These are phyloP conservation scores for Vitis riparia DNA, from an alignment of 164 flowering plant genomes.

Conservation along the genomic window DNA sequence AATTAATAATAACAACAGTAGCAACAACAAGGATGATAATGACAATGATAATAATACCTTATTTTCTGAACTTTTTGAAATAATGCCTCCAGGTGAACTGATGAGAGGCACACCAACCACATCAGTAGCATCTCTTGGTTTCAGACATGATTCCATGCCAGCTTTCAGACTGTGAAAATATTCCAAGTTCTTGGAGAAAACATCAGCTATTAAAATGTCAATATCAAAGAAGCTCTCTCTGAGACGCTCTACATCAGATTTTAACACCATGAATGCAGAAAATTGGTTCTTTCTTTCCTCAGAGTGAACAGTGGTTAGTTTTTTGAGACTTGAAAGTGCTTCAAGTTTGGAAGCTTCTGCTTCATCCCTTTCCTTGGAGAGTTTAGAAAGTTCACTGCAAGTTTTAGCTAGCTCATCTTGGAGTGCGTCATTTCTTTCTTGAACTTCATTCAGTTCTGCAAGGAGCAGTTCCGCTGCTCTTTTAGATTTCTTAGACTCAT, in stretches of 20 bases:
- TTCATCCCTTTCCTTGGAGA: conserved; percentile 52
- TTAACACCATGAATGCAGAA: conserved; percentile 39
- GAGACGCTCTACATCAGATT: conserved; percentile 44
- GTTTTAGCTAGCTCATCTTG: conserved; percentile 76
- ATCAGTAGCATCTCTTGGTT: conserved; percentile 25
- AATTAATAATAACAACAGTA: background rate
- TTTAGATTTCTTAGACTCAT: conserved; percentile 74
- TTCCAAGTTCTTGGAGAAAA: conserved; percentile 55
- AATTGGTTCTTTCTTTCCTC: conserved; percentile 49
- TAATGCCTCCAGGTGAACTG: conserved; percentile 24
- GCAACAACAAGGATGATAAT: no score
- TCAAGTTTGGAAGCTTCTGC: conserved; percentile 69
- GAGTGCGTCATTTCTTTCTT: conserved; percentile 84
- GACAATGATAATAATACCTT: conserved; percentile 37
- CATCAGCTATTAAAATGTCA: conserved; percentile 31
- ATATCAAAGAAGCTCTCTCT: conserved; percentile 40
- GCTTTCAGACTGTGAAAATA: conserved; percentile 45
- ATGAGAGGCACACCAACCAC: conserved; percentile 20
- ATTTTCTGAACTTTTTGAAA: conserved; percentile 21
- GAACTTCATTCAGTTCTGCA: conserved; percentile 93
- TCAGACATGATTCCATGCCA: conserved; percentile 38
- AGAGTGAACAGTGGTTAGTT: conserved; percentile 25
- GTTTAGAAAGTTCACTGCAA: conserved; percentile 35
- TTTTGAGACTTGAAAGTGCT: conserved; percentile 55
- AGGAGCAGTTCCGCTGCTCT: conserved; percentile 85